A percentile compares a stretch with the other conserved stretches of the same genome.
Evolutionary conservation across 345 rosid species (phyloP).

Genomic region (Aegle marmelos): DNA sequence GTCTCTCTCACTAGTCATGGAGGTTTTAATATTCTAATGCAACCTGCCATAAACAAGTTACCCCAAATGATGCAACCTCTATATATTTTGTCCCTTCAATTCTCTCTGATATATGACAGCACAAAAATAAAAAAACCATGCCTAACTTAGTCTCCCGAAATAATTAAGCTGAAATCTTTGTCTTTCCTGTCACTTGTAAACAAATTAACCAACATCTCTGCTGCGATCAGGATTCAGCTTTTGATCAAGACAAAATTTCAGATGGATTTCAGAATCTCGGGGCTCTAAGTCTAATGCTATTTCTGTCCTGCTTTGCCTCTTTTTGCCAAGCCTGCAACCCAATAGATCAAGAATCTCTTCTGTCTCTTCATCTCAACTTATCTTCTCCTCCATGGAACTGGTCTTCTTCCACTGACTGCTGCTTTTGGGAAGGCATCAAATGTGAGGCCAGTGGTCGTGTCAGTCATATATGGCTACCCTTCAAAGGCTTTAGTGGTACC

Average conservation of each 20-base stretch:
- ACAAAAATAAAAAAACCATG: too few species aligned
- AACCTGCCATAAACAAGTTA: not conserved
- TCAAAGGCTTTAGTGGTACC: not conserved
- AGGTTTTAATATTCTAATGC: not conserved
- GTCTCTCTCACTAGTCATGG: not conserved
- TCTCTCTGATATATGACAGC: too few species aligned
- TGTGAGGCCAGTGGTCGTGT: constrained; percentile 7
- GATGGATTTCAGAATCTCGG: too few species aligned
- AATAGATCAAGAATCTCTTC: not conserved
- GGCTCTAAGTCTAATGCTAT: too few species aligned
- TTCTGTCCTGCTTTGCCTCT: not conserved
- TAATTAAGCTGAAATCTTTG: too few species aligned
- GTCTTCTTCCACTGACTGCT: constrained; percentile 19
- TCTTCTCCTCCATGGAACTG: constrained; percentile 19
- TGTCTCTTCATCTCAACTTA: not conserved
- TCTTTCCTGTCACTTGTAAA: too few species aligned
- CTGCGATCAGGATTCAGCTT: too few species aligned
- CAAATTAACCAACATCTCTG: too few species aligned
- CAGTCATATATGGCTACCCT: constrained; percentile 7
- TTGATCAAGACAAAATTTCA: too few species aligned
- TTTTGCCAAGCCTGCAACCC: not conserved
- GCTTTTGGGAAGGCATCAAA: not conserved
- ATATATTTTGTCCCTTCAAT: too few species aligned
- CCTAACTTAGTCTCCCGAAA: too few species aligned
- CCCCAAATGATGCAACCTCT: not conserved